These are phyloP conservation scores for Selaginella moellendorffii DNA, from an alignment of 75 land plant genomes.

Conservation along the genomic window DNA sequence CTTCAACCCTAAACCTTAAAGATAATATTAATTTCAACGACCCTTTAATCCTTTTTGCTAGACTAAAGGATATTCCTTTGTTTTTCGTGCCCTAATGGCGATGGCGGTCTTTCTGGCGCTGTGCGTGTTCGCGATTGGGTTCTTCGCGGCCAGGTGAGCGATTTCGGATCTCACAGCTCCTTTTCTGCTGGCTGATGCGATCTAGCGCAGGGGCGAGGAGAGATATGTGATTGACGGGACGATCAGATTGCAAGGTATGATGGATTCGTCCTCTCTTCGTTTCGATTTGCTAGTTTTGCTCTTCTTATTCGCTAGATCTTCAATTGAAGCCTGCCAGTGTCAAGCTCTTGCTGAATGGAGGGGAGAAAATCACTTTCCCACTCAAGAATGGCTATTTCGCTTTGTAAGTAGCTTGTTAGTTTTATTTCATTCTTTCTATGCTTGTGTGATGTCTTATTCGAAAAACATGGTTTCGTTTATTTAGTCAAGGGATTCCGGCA, in stretches of 20 bases:
- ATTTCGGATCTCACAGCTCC: no score
- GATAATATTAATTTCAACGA: no score
- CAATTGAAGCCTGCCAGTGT: slow-evolving; percentile 38
- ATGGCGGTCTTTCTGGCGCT: no score
- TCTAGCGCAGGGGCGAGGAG: not conserved
- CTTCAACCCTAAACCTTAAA: no score
- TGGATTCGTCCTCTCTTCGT: no score
- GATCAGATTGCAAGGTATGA: not conserved
- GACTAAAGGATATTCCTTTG: no score
- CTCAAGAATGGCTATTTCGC: slow-evolving; percentile 85
- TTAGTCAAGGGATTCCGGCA: slow-evolving; percentile 67
- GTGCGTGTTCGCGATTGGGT: no score
- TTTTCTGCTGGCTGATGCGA: no score
- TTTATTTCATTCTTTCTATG: not conserved
- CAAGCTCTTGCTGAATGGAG: slow-evolving; percentile 81
- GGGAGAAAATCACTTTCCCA: slow-evolving; percentile 54
- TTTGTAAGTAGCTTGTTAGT: slow-evolving; percentile 35
- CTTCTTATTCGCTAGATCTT: not conserved
- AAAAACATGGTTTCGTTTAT: slow-evolving; percentile 21
- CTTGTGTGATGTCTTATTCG: not conserved
- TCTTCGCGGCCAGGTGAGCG: no score
- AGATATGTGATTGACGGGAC: not conserved
- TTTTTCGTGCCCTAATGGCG: no score
- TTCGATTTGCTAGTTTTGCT: not conserved
- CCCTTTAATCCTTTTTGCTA: no score